Evolutionary conservation across 2,329 filamentous ascomycete genomes (phyloP), one percentile per base, ranked within the genome.

Genomic region (Penicillium oxalicum): DNA sequence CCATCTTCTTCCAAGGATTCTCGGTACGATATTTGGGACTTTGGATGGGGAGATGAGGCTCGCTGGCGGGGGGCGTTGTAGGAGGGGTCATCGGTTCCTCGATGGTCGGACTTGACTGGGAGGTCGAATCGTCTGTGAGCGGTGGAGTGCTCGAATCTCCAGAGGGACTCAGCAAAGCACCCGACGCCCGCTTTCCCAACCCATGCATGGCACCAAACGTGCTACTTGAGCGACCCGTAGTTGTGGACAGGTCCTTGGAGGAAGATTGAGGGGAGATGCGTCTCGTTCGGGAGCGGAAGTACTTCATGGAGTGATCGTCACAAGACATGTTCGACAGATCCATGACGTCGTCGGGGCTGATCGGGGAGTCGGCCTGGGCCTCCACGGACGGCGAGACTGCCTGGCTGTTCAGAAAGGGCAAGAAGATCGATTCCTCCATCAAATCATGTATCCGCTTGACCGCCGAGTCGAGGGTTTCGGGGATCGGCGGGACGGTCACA

Each of bases 351-450:
- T 72, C 63, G 4, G 61, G 69, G 33, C 53, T 64, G 57, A 65
- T 70, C 51, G 62, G 71, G 58, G 60, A 70, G 58, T 64, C 77
- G 62, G 64, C 71, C 66, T 59, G 69, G 56, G 74, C 70, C 37
- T 66, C 59, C n/a, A 78, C 73, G 29, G 67, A 64, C 1, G 73
- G 71, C 39, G 76, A 73, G 1, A 74, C 71, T 50, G 75, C 76
- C 41, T 77, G 72, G 53, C 76, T 80, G 69, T 95, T 91, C 46
- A 97, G 77, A 65, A 97, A 98, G 0, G 91, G 91, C 0, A 95
- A 84, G 44, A 97, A 77, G 0, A 97, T 88, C 3, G 91, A 96
- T 66, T 97, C 93, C 61, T 95, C 94, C 91, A 98, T 97, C 48
- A 98, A 76, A 59, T 97, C 93, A 67, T 91, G 91, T 36, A 96